Percentiles rank a stretch among this genome's conserved stretches.
Evolutionary conservation across 2,329 filamentous ascomycete species (phyloP).

Genomic region (Monilinia aucupariae): DNA sequence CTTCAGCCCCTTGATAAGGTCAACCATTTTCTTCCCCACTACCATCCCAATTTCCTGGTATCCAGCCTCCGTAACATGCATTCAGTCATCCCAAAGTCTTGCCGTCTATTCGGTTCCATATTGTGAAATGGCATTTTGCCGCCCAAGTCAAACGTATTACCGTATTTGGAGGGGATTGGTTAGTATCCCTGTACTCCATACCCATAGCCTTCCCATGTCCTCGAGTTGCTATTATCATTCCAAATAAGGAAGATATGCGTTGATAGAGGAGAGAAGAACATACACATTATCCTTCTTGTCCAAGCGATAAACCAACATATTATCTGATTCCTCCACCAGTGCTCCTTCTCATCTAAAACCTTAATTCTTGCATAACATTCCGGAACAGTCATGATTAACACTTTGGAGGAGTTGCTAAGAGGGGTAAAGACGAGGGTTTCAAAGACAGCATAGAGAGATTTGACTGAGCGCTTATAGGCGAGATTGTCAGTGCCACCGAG

Average conservation of each 20-base stretch:
- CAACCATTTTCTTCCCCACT: conserved; percentile 49
- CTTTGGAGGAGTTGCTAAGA: conserved; percentile 45
- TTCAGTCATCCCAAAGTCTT: conserved; percentile 55
- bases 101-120: conserved; percentile 44
- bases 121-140: conserved; percentile 48
- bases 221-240: not conserved
- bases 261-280: not conserved
- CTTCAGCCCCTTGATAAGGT: conserved; percentile 37
- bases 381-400: conserved; percentile 58
- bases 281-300: conserved; percentile 21
- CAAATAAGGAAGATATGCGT: not conserved
- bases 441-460: conserved; percentile 45
- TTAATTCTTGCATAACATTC: conserved; percentile 39
- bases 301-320: conserved; percentile 38
- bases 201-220: too few relatives aligned
- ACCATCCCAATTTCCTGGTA: conserved; percentile 58
- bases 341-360: conserved; percentile 37
- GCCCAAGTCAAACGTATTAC: conserved; percentile 52
- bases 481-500: conserved; percentile 63
- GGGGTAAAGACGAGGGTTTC: conserved; percentile 45
- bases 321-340: conserved; percentile 49
- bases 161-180: conserved; percentile 27
- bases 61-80: conserved; percentile 54
- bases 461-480: conserved; percentile 37
- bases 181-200: not conserved